Evolutionary conservation across 768 basidiomycete species (phyloP).

Genomic region (Daedaleopsis sinensis): DNA sequence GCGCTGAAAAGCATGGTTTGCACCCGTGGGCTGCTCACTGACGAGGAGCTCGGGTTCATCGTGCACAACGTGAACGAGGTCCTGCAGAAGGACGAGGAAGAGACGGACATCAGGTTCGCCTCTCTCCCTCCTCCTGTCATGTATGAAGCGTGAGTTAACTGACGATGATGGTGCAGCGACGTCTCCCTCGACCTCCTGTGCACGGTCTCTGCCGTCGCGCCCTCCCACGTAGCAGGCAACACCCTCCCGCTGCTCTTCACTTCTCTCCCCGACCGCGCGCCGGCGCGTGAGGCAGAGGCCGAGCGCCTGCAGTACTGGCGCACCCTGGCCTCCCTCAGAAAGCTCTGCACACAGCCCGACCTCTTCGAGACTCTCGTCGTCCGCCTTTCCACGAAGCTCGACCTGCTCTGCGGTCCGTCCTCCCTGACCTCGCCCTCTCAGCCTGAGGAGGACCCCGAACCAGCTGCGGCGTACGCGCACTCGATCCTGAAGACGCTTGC

Average conservation of each 20-base stretch:
- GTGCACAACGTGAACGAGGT: conserved; percentile 78
- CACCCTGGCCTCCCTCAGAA: conserved; percentile 66
- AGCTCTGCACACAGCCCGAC: conserved; percentile 69
- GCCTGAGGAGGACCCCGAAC: conserved; percentile 50
- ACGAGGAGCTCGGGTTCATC: conserved; percentile 78
- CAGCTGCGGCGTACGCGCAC: conserved; percentile 82
- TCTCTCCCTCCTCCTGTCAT: background rate
- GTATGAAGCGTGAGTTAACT: background rate
- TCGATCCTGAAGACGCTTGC: conserved; percentile 75
- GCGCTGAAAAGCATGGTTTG: conserved; percentile 70
- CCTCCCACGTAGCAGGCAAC: conserved; percentile 67
- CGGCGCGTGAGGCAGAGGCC: conserved; percentile 50
- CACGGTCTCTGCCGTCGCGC: conserved; percentile 57
- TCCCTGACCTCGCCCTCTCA: conserved; percentile 23
- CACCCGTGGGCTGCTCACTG: conserved; percentile 61
- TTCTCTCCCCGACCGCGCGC: conserved; percentile 69
- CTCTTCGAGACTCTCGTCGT: conserved; percentile 88
- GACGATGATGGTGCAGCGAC: conserved; percentile 43
- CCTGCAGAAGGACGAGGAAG: conserved; percentile 49
- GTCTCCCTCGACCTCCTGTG: conserved; percentile 65
- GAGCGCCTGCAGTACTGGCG: conserved; percentile 71
- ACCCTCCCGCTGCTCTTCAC: conserved; percentile 83
- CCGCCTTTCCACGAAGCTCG: conserved; percentile 76
- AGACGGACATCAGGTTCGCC: conserved; percentile 53
- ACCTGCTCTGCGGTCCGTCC: conserved; percentile 55